phyloP scores from a whole-genome alignment of 495 filamentous ascomycete species.

The Saxophila tyrrhenica region DNA sequence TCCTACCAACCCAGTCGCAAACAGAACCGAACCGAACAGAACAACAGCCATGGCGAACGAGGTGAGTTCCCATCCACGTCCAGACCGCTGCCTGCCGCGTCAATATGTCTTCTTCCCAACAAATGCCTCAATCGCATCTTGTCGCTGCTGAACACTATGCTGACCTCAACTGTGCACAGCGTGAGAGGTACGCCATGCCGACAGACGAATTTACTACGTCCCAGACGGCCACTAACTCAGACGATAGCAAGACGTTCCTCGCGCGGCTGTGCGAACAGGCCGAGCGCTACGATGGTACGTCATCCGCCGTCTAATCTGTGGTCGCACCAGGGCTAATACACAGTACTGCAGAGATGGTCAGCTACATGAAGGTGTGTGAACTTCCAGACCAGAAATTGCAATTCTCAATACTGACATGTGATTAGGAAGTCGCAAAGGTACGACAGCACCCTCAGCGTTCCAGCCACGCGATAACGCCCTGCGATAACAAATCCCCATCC shows the following conservation, averaged over 20 bases:
- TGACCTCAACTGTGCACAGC: slow-evolving; percentile 8
- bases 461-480: slow-evolving; percentile 11
- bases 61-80: slow-evolving; percentile 6
- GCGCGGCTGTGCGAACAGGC: slow-evolving; percentile 99
- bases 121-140: slow-evolving; percentile 1
- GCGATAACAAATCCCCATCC: background rate
- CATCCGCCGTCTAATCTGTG: background rate
- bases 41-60: slow-evolving; percentile 15
- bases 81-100: background rate
- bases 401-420: slow-evolving; percentile 18
- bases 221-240: slow-evolving; percentile 32
- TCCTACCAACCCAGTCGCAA: background rate
- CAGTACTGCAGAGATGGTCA: slow-evolving; percentile 73
- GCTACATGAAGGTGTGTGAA: slow-evolving; percentile 85
- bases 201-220: no score
- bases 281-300: slow-evolving; percentile 96
- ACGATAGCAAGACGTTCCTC: slow-evolving; percentile 97
- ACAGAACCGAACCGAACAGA: no score
- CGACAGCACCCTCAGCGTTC: slow-evolving; percentile 14
- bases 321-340: slow-evolving; percentile 22
- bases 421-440: slow-evolving; percentile 93
- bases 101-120: slow-evolving; percentile 2
- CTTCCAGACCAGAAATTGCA: slow-evolving; percentile 11
- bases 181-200: slow-evolving; percentile 21
- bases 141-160: slow-evolving; percentile 1